Evolutionary conservation across 2,329 filamentous ascomycete species (phyloP), one percentile per base, ranked within the genome.

Genomic region (Aspergillus melleus): DNA sequence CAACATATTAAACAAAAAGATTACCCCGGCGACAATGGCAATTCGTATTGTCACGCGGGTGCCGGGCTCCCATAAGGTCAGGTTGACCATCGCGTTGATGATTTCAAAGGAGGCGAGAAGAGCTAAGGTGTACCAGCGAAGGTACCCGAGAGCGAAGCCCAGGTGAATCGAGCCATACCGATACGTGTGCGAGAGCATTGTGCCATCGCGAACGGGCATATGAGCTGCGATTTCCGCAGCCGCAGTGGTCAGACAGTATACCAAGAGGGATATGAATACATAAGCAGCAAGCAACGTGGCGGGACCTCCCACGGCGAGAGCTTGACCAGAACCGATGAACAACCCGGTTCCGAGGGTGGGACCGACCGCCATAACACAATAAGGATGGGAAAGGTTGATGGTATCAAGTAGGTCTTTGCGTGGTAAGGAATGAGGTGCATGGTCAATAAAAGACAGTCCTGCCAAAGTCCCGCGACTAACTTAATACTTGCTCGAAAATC

Each of bases 31-130:
- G 54, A 86, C 74, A 59, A 86, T 81, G 8, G 80, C 81, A 53
- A 82, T 76, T 68, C 79, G 80, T 24, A 77, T 69, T 6, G 74
- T 75, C 26, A 79, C 70, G 10, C 72, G 72, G 26, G 74, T 55
- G 5, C 68, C 69, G 12, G 77, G 74, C 19, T 72, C 68, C 86
- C 87, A 90, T 67, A 84, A 84, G 60, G 84, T 76, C 64, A 89
- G 84, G 36, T 89, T 80, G 29, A 88, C 83, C 64, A 85, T 83
- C 29, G 86, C 85, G n/a, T 86, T 87, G 0, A 84, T 85, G 60
- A 89, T 86, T 72, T 90, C 87, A 61, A 84, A 82, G 55, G 78
- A 80, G 2, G 82, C 74, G 30, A 80, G 72, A 58, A 82, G 75
- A 3, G 79, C 74, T 49, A 76, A 64, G 1, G 76, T 72, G 56